Base-by-base conservation (phyloP, 106 monocot species). In the Posidonia australis region DNA sequence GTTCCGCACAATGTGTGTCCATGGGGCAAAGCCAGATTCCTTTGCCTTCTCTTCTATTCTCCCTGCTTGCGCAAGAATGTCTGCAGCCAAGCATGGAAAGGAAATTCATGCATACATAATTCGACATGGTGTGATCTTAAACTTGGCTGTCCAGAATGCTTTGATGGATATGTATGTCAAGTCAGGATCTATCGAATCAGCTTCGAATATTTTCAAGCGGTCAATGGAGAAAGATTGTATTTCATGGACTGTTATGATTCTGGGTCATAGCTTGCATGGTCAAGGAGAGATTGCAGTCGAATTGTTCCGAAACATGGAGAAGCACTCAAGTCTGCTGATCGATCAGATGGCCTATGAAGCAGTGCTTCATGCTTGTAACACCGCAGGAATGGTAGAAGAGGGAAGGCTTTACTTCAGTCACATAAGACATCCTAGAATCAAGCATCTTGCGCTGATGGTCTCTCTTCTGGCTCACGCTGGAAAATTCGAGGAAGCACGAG, bases 111-210 rank as follows among this genome's bases (percentile, higher is more conserved):
- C 25, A 1, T 58, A 68, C 67, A 55, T 71, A 1, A 16, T 79
- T n/a, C 24, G 86, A 43, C 65, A 60, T 21, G n/a, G 24, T 11
- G 16, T 76, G 26, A 42, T 17, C 5, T 56, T 53, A 46, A 60
- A 58, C 24, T 9, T 30, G 20, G 24, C 73, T 0, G 73, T 82
- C 1, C 58, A 59, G 12, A 86, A 86, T 46, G 86, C 86, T 2
- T 70, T 86, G 29, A 74, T 79, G 67, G 86, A 82, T 20, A 82
- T 82, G 82, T 82, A 82, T 27, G 71, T 74, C 26, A 86, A 86
- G 41, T 78, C 86, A 0, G 82, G 82, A 10, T 62, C 60, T 20
- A 14, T 86, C n/a, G 68, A 77, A 0, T 29, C 11, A 16, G 86
- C 79, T 3, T 53, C 13, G 10, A 71, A 63, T 60, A 47, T 86